These are phyloP conservation scores for Scutellospora calospora DNA, from an alignment of 371 early-diverging fungal genomes.

Conservation along the genomic window DNA sequence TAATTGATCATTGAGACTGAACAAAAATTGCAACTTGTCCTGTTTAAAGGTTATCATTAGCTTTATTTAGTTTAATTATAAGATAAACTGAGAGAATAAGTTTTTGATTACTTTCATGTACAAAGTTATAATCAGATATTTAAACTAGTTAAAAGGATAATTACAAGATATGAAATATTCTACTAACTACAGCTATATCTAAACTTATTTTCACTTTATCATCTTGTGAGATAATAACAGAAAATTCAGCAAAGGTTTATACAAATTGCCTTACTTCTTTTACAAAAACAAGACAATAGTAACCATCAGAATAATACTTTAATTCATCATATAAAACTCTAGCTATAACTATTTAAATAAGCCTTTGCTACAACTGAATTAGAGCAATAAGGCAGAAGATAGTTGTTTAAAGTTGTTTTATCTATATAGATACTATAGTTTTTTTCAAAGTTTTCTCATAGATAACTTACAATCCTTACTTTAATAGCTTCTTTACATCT, in stretches of 20 bases:
- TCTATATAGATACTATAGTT: neutral
- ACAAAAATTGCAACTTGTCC: neutral
- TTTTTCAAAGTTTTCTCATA: neutral
- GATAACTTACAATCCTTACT: neutral
- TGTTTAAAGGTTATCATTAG: neutral
- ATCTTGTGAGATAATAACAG: slow-evolving; percentile 2
- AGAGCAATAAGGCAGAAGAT: neutral
- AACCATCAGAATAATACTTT: neutral
- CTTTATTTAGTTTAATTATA: neutral
- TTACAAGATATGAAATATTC: neutral
- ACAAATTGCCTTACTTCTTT: neutral
- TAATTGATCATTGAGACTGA: neutral
- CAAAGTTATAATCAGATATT: neutral
- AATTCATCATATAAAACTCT: neutral
- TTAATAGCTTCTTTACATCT: neutral
- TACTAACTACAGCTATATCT: neutral
- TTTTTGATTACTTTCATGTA: neutral
- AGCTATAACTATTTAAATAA: neutral
- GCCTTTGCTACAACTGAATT: neutral
- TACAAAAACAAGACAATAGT: neutral
- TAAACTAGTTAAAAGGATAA: too few relatives aligned
- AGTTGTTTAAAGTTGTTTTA: neutral
- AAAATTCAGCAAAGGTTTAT: neutral
- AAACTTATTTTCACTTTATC: slow-evolving; percentile 5
- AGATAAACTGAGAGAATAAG: neutral